Percentiles rank a stretch among this genome's conserved stretches.
These are phyloP conservation scores for Pseudozyma flocculosa DNA, from an alignment of 1,284 basidiomycete genomes.

Conservation along the genomic window DNA sequence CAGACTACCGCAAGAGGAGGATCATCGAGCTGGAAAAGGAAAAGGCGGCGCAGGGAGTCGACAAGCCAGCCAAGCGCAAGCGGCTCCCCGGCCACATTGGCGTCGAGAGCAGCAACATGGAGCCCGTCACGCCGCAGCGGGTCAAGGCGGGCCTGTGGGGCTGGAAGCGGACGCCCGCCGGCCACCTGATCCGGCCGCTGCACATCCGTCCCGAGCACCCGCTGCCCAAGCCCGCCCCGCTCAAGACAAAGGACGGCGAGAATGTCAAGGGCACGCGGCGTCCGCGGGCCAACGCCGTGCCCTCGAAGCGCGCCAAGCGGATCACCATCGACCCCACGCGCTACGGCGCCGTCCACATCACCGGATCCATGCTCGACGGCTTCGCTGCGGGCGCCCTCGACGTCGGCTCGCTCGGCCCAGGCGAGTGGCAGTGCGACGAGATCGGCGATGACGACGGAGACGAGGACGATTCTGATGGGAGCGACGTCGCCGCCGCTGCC, in stretches of 20 bases:
- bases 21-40: constrained; percentile 11
- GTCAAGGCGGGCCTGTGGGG: constrained; percentile 46
- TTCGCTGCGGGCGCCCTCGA: constrained; percentile 15
- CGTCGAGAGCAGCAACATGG: constrained; percentile 28
- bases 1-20: constrained; percentile 26
- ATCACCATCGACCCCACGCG: constrained; percentile 53
- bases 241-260: constrained; percentile 4
- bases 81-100: constrained; percentile 35
- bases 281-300: constrained; percentile 23
- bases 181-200: constrained; percentile 50
- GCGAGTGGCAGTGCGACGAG: constrained; percentile 28
- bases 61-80: constrained; percentile 15
- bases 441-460: constrained; percentile 13
- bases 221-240: constrained; percentile 21
- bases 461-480: background rate
- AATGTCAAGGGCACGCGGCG: constrained; percentile 5
- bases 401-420: constrained; percentile 9
- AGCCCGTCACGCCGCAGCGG: constrained; percentile 22
- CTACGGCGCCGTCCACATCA: constrained; percentile 47
- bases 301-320: constrained; percentile 28
- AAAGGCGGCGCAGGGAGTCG: constrained; percentile 17
- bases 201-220: constrained; percentile 47
- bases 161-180: constrained; percentile 52
- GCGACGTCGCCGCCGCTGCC: background rate
- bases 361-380: constrained; percentile 34